phyloP scores from a whole-genome alignment of 106 monocot species.

The Acorus calamus region DNA sequence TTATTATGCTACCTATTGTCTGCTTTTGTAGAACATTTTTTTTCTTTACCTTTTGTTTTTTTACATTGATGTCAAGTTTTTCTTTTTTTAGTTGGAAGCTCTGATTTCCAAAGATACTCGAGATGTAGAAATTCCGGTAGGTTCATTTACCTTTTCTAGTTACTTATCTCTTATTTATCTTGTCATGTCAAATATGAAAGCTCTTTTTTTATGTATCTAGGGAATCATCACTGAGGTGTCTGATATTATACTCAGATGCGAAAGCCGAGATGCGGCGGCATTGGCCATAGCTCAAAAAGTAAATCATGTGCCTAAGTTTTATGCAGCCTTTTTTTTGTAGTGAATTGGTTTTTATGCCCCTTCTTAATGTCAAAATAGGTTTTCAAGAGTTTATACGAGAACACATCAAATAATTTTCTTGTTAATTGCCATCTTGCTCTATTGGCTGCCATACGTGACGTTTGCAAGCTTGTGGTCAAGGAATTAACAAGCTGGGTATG shows the following conservation, averaged over 20 bases:
- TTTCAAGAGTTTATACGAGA: conserved; percentile 80
- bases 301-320: too few relatives aligned
- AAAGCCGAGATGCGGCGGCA: conserved; percentile 84
- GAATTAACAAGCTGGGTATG: conserved; percentile 96
- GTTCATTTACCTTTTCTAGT: not conserved
- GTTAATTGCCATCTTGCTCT: conserved; percentile 49
- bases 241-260: conserved; percentile 74
- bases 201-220: conserved; percentile 19
- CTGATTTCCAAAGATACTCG: conserved; percentile 65
- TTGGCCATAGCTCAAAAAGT: conserved; percentile 94
- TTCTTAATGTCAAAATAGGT: conserved; percentile 27
- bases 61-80: not conserved
- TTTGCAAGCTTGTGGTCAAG: conserved; percentile 83
- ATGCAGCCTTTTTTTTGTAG: too few relatives aligned
- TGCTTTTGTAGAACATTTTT: not conserved
- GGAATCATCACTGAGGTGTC: conserved; percentile 76
- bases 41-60: not conserved
- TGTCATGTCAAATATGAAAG: too few relatives aligned
- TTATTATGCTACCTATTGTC: not conserved
- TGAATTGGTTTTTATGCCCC: too few relatives aligned
- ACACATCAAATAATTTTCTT: conserved; percentile 45
- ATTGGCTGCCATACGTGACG: conserved; percentile 73
- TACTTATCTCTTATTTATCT: too few relatives aligned
- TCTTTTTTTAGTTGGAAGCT: conserved; percentile 53
- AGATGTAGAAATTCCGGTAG: conserved; percentile 81